Conservation (phyloP, 1,284 basidiomycete species). For the Apiotrichum mycotoxinovorans region DNA sequence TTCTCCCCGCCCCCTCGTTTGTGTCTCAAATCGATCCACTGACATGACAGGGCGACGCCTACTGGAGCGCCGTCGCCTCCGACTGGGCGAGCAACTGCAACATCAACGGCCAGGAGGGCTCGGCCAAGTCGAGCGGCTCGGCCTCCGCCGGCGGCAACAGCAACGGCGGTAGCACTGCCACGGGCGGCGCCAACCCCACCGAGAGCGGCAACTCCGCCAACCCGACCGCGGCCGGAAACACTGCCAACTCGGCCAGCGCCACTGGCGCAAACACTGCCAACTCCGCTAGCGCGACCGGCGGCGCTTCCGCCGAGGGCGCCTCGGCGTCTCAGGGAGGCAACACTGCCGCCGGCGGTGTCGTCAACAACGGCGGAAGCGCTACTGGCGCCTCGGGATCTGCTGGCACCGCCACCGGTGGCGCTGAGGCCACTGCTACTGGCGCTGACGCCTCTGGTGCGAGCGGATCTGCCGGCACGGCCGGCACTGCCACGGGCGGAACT, state of each 20-base stretch:
- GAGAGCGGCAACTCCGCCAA: no score
- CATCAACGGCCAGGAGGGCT: background rate
- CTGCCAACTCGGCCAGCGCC: background rate
- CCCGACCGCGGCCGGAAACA: no score
- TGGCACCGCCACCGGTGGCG: background rate
- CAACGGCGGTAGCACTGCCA: background rate
- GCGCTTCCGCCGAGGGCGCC: background rate
- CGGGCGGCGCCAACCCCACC: background rate
- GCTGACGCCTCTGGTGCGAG: background rate
- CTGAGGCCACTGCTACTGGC: background rate
- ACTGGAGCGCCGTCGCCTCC: conserved; percentile 2
- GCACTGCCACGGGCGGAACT: conserved; percentile 14
- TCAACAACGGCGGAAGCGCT: background rate
- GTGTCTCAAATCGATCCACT: no score
- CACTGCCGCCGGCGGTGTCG: background rate
- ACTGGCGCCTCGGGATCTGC: no score
- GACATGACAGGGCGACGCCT: conserved; percentile 7
- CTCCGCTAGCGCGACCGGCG: background rate
- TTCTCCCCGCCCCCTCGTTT: background rate
- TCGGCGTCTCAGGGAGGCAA: background rate
- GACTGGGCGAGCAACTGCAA: conserved; percentile 1
- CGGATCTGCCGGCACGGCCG: conserved; percentile 8
- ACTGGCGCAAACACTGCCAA: background rate
- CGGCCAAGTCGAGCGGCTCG: background rate
- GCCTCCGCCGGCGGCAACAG: no score